Evolutionary conservation across 2,329 filamentous ascomycete species (phyloP), one percentile per base, ranked within the genome.

Genomic region (Fusarium coicis): DNA sequence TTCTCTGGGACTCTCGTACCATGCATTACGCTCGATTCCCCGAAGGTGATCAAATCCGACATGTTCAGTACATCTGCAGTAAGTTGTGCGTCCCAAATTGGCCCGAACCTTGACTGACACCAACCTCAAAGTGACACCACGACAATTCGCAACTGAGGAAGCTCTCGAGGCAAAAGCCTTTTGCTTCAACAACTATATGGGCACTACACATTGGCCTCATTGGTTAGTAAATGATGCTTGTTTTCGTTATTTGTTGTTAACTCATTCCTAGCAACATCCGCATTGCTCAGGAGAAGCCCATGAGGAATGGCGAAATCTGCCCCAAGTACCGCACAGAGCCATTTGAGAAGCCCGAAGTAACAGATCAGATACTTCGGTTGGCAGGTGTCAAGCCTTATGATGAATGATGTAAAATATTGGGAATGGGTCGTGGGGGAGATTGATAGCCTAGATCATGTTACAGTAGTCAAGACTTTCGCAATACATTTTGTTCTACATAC

Each of bases 21-120:
- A 82, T 83, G 47, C 83, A 85, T 68, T 85, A 84, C 53, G 84
- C 84, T 30, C 75, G 84, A 5, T 78, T 80, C 2, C 80, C 83
- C 0, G 78, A 75, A 21, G 77, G 78, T 3, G 65, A 85, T 79
- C 82, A 84, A 82, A 12, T 84, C 81, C 21, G 75, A 77, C 9
- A 80, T 21, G 63, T 68, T 30, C 65, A 68, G 5, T 68, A 68
- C 7, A 9, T 68, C 28, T 68, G 65, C 40, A 68, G 49, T 53
- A 26, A 28, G 49, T 53, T 36, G 14, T 4, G 9, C 4, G 12
- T 11, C 16, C 18, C 32, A 53, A 37, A 18, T 9, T 37, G 4
- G 2, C 10, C 18, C 5, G 10, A 12, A 12, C 0, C 23, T 21
- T 2, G 12, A 53, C 49, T 53, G 7, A 53, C 16, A 3, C 32